phyloP scores from a whole-genome alignment of 2,329 filamentous ascomycete genomes.

The Trichoderma atroviride region DNA sequence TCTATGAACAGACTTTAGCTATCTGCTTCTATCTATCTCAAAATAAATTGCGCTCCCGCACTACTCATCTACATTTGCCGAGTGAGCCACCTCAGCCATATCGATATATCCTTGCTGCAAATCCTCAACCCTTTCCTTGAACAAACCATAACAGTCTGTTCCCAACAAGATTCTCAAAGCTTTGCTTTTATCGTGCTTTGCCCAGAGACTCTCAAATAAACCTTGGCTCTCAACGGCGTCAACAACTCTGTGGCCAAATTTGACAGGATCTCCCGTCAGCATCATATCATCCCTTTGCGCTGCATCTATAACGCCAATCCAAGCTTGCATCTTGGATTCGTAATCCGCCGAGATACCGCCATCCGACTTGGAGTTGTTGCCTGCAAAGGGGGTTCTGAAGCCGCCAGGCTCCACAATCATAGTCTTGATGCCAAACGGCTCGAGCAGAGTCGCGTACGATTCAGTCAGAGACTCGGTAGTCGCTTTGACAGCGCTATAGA shows the following conservation, averaged over 20 bases:
- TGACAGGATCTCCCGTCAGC: conserved; percentile 4
- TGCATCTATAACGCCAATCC: not conserved
- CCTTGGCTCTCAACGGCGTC: conserved; percentile 12
- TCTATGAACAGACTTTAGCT: not conserved
- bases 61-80: not conserved
- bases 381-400: conserved; percentile 46
- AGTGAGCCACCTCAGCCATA: conserved; percentile 9
- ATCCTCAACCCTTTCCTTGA: not conserved
- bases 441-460: conserved; percentile 46
- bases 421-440: conserved; percentile 47
- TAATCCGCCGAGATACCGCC: conserved; percentile 16
- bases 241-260: conserved; percentile 13
- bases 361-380: conserved; percentile 11
- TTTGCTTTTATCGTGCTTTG: not conserved
- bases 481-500: conserved; percentile 53
- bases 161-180: conserved; percentile 9
- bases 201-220: conserved; percentile 4
- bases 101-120: not conserved
- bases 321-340: conserved; percentile 4
- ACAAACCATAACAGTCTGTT: conserved; percentile 6
- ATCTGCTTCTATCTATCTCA: not conserved
- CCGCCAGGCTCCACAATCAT: conserved; percentile 53
- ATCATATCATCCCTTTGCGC: not conserved
- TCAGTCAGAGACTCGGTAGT: conserved; percentile 48
- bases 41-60: not conserved